Conservation (phyloP, 2,329 filamentous ascomycete genomes). For the Chaetomiaceae sp. region DNA sequence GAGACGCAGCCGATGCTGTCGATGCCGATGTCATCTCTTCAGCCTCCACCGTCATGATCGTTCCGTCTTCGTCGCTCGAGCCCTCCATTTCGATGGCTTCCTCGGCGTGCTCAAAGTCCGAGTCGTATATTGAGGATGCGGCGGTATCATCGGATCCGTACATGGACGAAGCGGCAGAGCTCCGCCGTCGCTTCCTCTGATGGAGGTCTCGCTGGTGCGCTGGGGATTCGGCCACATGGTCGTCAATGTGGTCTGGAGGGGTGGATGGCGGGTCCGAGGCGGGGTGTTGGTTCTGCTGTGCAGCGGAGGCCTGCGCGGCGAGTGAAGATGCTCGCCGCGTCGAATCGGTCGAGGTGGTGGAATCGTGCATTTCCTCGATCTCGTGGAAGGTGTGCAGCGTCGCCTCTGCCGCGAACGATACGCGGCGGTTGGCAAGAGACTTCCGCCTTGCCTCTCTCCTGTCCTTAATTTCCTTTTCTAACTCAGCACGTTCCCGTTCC, state of each 20-base stretch:
- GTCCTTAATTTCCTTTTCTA: conserved; percentile 61
- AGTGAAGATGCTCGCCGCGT: conserved; percentile 68
- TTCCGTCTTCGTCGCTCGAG: conserved; percentile 60
- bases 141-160: conserved; percentile 62
- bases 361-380: conserved; percentile 82
- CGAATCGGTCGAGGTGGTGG: conserved; percentile 73
- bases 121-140: conserved; percentile 76
- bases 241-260: conserved; percentile 57
- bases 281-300: conserved; percentile 28
- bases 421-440: conserved; percentile 85
- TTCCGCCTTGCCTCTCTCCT: conserved; percentile 86
- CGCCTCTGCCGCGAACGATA: conserved; percentile 95
- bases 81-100: conserved; percentile 47
- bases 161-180: conserved; percentile 61
- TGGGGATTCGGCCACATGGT: conserved; percentile 54
- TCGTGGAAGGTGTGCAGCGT: conserved; percentile 97
- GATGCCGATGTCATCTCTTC: conserved; percentile 72
- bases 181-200: conserved; percentile 58
- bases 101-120: conserved; percentile 55
- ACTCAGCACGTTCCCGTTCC: conserved; percentile 56
- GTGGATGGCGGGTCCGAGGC: conserved; percentile 55
- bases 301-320: conserved; percentile 31
- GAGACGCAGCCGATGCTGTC: conserved; percentile 56
- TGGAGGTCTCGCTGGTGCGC: conserved; percentile 62
- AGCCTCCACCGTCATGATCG: conserved; percentile 76